Conservation (phyloP, 2,329 filamentous ascomycete species). For the Trichoderma simmonsii region DNA sequence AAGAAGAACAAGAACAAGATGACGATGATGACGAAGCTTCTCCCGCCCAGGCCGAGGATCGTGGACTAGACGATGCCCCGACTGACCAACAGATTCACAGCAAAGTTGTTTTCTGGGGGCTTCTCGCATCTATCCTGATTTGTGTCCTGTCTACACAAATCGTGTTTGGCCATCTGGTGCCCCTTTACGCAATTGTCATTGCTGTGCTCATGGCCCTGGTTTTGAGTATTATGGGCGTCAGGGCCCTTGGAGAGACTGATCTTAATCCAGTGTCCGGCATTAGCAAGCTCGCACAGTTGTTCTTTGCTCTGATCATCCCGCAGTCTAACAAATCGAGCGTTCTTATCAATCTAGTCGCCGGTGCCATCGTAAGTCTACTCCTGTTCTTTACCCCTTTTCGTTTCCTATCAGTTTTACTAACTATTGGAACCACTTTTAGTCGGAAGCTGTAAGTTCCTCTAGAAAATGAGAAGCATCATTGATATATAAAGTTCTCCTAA, state of each 20-base stretch:
- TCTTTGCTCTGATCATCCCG: conserved; percentile 89
- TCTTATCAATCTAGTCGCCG: conserved; percentile 92
- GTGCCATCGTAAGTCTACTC: conserved; percentile 60
- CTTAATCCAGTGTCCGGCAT: conserved; percentile 96
- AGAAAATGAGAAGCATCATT: background rate
- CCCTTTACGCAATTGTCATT: conserved; percentile 69
- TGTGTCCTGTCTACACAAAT: conserved; percentile 79
- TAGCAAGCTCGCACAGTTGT: conserved; percentile 90
- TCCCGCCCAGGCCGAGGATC: conserved; percentile 20
- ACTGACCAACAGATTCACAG: conserved; percentile 75
- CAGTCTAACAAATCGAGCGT: conserved; percentile 77
- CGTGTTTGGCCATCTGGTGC: conserved; percentile 79
- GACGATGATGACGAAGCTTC: background rate
- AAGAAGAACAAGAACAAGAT: background rate
- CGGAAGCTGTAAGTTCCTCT: conserved; percentile 37
- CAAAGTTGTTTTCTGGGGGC: conserved; percentile 68
- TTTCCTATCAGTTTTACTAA: background rate
- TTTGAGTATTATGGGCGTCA: conserved; percentile 70
- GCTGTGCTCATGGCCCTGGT: conserved; percentile 83
- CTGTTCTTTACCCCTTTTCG: background rate
- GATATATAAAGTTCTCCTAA: conserved; percentile 13
- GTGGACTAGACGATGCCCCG: conserved; percentile 73
- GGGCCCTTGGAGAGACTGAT: conserved; percentile 77
- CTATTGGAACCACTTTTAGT: conserved; percentile 26
- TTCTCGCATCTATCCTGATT: conserved; percentile 71